Evolutionary conservation across 2,329 filamentous ascomycete genomes (phyloP), one percentile per base, ranked within the genome.

Genomic region (Botrytis porri): DNA sequence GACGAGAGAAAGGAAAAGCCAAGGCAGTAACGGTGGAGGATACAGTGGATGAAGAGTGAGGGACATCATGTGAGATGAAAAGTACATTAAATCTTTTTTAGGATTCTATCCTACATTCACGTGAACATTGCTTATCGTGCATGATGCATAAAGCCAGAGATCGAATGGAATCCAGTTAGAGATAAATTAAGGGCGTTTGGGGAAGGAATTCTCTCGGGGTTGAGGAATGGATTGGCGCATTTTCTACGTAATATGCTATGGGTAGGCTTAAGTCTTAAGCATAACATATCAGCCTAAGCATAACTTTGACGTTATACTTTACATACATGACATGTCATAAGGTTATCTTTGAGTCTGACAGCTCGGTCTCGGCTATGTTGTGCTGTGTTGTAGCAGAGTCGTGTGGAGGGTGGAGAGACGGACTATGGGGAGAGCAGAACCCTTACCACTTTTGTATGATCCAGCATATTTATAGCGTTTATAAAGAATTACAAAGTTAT

Each of bases 21-120:
- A 85, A 80, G 73, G 84, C 83, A 7, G 85, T 81, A 18, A 85
- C 85, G 6, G 82, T 87, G 9, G 84, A 86, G 75, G 85, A 86
- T 71, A 82, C 78, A 16, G 78, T 77, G 3, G 83, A 84, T 70
- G 82, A 84, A 41, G 82, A 82, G 48, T 70, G 41, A 70, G 35
- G 32, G 29, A 45, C 7, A 32, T 57, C 5, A 41, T 67, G 48
- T 67, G 65, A 41, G 48, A 67, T 67, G 65, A 57, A 41, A 67
- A 57, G n/a, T 32, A 41, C 18, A 22, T 32, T 67, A 16, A 57
- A 67, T 48, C 41, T 29, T 6, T 6, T 66, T n/a, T 32, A 57
- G 48, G n/a, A 41, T 57, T 57, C 22, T n/a, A 3, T 67, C 12
- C 16, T 9, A 41, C 45, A 32, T 67, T 57, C 25, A 67, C 35